A percentile compares a stretch with the other conserved stretches of the same genome.
Evolutionary conservation across 495 filamentous ascomycete species (phyloP).

Genomic region (Lophiostoma macrostomum): DNA sequence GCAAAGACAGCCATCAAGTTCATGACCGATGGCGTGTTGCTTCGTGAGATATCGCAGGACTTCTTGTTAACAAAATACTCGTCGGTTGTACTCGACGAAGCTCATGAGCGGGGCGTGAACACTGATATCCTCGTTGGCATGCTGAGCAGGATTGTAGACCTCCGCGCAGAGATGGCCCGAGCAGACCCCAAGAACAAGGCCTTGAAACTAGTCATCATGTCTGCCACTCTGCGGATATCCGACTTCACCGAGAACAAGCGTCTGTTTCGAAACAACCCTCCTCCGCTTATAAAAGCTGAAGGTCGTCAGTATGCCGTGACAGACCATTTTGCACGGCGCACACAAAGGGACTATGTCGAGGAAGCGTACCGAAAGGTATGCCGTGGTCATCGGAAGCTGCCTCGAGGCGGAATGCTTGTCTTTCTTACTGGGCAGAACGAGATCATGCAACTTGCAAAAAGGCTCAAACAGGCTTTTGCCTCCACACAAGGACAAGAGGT

Average conservation of each 20-base stretch:
- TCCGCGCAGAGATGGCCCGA: conserved; percentile 61
- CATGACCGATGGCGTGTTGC: conserved; percentile 96
- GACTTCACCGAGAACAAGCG: conserved; percentile 82
- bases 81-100: conserved; percentile 91
- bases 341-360: conserved; percentile 81
- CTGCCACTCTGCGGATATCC: conserved; percentile 83
- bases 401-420: conserved; percentile 87
- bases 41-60: conserved; percentile 87
- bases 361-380: conserved; percentile 86
- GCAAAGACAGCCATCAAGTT: conserved; percentile 92
- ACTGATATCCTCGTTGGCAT: conserved; percentile 97
- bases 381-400: conserved; percentile 84
- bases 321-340: conserved; percentile 80
- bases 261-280: conserved; percentile 71
- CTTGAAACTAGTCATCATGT: conserved; percentile 97
- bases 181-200: conserved; percentile 60
- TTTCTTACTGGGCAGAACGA: conserved; percentile 95
- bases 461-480: conserved; percentile 68
- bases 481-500: conserved; percentile 51
- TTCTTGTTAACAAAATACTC: conserved; percentile 92
- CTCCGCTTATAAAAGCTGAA: conserved; percentile 84
- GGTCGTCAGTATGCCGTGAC: conserved; percentile 92
- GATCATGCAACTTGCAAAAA: conserved; percentile 73
- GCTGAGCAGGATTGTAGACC: conserved; percentile 84
- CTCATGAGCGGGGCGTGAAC: conserved; percentile 95